Base-by-base conservation (phyloP, 495 filamentous ascomycete species). In the Lineolata rhizophorae region DNA sequence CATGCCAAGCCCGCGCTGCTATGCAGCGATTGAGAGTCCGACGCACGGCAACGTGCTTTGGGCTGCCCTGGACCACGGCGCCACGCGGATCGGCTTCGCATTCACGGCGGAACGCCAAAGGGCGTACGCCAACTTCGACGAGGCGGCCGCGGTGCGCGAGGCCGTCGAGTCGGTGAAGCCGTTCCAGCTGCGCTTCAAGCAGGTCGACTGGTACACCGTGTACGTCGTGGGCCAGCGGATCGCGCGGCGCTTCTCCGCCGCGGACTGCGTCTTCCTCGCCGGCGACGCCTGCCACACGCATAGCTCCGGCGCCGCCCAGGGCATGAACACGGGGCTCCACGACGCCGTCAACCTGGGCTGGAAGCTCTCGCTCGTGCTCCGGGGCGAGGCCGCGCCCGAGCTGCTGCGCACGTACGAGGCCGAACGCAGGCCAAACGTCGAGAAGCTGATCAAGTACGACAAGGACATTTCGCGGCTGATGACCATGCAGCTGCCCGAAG, bases 201-300 rank as follows among this genome's bases (percentile, higher is more conserved):
- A 49, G 6, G 49, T 60, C 8, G 62, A 69, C 39, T 69, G 64
- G 68, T 70, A 61, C 48, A 68, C 65, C 1, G 61, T 66, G 25
- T 67, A 67, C 35, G 55, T 51, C 1, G 63, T 67, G 18, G 58
- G 61, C 1, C 64, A 70, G 35, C 52, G 61, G 1, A 44, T 67
- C 13, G 65, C 65, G 1, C 43, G 48, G 9, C 40, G 35, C 3
- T 66, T 64, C 29, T 48, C 51, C n/a, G 36, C 38, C 2, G 36
- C 52, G 16, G 50, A 53, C 4, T 41, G 54, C 21, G 40, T 64
- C 0, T 59, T 65, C 28, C 45, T 67, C 5, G 56, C 57, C 8
- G 63, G 63, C 1, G 62, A 67, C 45, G 60, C 63, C 1, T 54
- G 51, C 15, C 61, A 67, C 31, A 65, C 58, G 0, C 62, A 64